Evolutionary conservation across 1,284 basidiomycete species (phyloP), one percentile per base, ranked within the genome.

Genomic region (Irpex lacteus): DNA sequence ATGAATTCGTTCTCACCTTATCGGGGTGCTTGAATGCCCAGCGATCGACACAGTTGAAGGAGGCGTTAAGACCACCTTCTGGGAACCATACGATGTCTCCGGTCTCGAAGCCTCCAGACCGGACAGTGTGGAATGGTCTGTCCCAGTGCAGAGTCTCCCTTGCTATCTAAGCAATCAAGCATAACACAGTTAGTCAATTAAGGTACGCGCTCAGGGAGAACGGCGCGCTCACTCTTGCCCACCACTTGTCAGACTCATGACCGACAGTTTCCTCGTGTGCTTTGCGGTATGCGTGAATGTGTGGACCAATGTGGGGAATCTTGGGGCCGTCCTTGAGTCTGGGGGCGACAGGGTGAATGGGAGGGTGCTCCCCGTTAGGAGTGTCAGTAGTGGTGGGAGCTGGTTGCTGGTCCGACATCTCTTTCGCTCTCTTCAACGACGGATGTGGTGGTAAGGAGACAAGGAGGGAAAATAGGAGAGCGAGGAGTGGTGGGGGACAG

Each of bases 31-130:
- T 88, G 82, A 92, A 95, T 38, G 94, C 95, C 92, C 93, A 95
- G 68, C 98, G 89, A 78, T 99, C 97, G 64, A 99, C 93, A 74
- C 95, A 98, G 81, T 99, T 99, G 86, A 98, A 99, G 9, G 94
- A 89, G 2, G 94, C 97, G 74, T 96, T 96, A 67, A 96, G 79
- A 4, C 82, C 89, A 53, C 94, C 94, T 73, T 96, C 93, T 21
- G 92, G 91, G 84, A 99, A 99, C 97, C 96, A 99, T 67, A 88
- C 86, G 66, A 98, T 89, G 76, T 98, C 95, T 40, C 96, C 97
- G 2, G 85, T 85, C 72, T 87, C 83, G 74, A 98, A 98, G 38
- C 85, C 83, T 59, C 98, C 97, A 7, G 92, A 83, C 69, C 90
- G 81, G 64, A 98, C 95, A 21, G 91, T 96, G 68, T 90, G 84